Percentiles rank a stretch among this genome's conserved stretches.
phyloP scores from a whole-genome alignment of 148 eudicot species.

The Linanthus parryae region DNA sequence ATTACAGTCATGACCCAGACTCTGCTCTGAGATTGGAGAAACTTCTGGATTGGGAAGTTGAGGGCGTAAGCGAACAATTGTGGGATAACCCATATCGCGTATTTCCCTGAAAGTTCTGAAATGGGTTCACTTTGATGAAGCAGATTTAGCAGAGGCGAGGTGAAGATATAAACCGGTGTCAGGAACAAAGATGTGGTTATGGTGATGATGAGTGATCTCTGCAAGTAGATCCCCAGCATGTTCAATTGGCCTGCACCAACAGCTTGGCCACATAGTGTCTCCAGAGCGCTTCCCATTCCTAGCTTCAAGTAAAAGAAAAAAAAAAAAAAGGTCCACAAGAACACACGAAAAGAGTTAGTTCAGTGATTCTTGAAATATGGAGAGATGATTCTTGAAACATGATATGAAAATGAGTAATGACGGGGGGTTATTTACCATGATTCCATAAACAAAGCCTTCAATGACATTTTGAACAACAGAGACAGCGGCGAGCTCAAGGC shows the following conservation, averaged over 20 bases:
- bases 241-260: slow-evolving; percentile 22
- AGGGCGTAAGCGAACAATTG: slow-evolving; percentile 31
- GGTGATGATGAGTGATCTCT: slow-evolving; percentile 31
- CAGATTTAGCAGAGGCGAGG: slow-evolving; percentile 23
- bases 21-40: slow-evolving; percentile 26
- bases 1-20: slow-evolving; percentile 24
- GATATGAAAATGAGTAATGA: background rate
- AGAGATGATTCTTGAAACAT: no score
- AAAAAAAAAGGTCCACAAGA: background rate
- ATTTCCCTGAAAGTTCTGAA: slow-evolving; percentile 19
- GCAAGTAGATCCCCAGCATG: slow-evolving; percentile 29
- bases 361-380: no score
- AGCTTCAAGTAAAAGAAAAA: slow-evolving; percentile 14
- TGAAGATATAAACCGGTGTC: slow-evolving; percentile 16
- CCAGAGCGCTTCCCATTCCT: slow-evolving; percentile 41
- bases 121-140: slow-evolving; percentile 21
- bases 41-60: slow-evolving; percentile 33
- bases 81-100: slow-evolving; percentile 28
- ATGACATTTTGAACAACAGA: slow-evolving; percentile 41
- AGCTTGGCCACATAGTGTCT: slow-evolving; percentile 38
- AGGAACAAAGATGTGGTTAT: slow-evolving; percentile 20
- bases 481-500: slow-evolving; percentile 38
- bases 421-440: slow-evolving; percentile 2
- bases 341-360: no score
- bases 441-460: slow-evolving; percentile 37